Evolutionary conservation across 352 stramenopile species (phyloP), one percentile per base, ranked within the genome.

Genomic region (Phytophthora tentaculata): DNA sequence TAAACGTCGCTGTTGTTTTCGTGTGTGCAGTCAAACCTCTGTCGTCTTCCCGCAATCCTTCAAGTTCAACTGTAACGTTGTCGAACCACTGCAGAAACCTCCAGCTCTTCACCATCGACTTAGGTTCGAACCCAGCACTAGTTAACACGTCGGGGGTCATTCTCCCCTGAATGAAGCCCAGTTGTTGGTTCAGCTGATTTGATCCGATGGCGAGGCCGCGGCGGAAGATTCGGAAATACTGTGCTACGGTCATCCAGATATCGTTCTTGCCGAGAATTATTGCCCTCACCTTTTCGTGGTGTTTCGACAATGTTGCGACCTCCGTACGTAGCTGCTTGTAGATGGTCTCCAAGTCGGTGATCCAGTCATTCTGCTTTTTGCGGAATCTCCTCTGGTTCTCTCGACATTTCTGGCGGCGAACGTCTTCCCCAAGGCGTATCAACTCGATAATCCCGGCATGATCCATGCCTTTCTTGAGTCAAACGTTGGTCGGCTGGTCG

Each of bases 71-170:
- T 29, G 53, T 7, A 4, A 55, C 45, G 26, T 47, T 20, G 28
- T 62, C 28, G 22, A 62, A 62, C 44, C 28, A 62, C 26, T 60
- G 37, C 19, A 35, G 28, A 26, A 45, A 62, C 26, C 29, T 44
- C 44, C 44, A 62, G 16, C 26, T 62, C 14, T 14, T 54, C 16
- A 62, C 17, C 22, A 39, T 14, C 10, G 45, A 32, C 32, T 49
- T 1, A 26, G 19, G 43, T 26, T 19, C 43, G 20, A 13, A 49
- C n/a, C 43, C n/a, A 49, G 19, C 43, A 9, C 32, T 39, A 39
- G 32, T 39, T 14, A 14, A 6, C 32, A 17, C 32, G 32, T 39
- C 32, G 10, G 7, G 32, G 32, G 32, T 39, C 32, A 39, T 39
- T 16, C 12, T 39, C 32, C 7, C 7, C 10, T 39, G 32, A 14